These are phyloP conservation scores for Boletus huronensis DNA, from an alignment of 768 basidiomycete genomes.

Conservation along the genomic window DNA sequence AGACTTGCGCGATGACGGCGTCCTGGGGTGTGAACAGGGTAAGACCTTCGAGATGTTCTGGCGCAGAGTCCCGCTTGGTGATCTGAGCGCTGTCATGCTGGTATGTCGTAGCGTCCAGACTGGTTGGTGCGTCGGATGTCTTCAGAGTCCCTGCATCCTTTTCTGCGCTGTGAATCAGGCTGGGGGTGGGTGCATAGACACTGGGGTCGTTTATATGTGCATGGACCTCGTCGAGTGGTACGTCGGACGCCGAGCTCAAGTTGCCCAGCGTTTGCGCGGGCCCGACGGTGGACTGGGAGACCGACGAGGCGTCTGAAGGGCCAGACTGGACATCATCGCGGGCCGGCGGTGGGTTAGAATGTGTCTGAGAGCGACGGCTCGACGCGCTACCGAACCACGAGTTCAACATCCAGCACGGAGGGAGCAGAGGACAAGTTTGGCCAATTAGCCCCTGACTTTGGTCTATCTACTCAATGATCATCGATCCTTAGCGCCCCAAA, in stretches of 20 bases:
- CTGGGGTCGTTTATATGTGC: slow-evolving; percentile 26
- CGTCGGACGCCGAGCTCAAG: slow-evolving; percentile 17
- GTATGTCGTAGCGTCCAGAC: slow-evolving; percentile 2
- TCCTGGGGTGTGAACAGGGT: slow-evolving; percentile 57
- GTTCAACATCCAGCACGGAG: slow-evolving; percentile 17
- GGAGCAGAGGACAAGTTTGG: slow-evolving; percentile 5
- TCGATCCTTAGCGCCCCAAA: slow-evolving; percentile 34
- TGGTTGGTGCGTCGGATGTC: slow-evolving; percentile 10
- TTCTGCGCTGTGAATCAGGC: slow-evolving; percentile 14
- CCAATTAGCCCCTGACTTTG: slow-evolving; percentile 8
- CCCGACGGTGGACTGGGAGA: slow-evolving; percentile 19
- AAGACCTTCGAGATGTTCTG: not conserved
- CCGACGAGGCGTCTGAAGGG: slow-evolving; percentile 12
- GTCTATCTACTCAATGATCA: slow-evolving; percentile 12
- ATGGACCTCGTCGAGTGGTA: slow-evolving; percentile 23
- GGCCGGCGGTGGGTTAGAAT: not conserved
- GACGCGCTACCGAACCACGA: slow-evolving; percentile 33
- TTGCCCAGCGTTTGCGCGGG: slow-evolving; percentile 7
- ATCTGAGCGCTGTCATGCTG: not conserved
- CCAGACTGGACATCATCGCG: not conserved
- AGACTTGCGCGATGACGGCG: slow-evolving; percentile 48
- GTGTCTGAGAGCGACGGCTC: slow-evolving; percentile 19
- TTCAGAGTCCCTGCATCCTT: slow-evolving; percentile 6
- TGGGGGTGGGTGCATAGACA: slow-evolving; percentile 17
- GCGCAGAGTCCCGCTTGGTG: not conserved